Evolutionary conservation across 352 stramenopile species (phyloP).

Genomic region (Globisporangium rhizosaccharum): DNA sequence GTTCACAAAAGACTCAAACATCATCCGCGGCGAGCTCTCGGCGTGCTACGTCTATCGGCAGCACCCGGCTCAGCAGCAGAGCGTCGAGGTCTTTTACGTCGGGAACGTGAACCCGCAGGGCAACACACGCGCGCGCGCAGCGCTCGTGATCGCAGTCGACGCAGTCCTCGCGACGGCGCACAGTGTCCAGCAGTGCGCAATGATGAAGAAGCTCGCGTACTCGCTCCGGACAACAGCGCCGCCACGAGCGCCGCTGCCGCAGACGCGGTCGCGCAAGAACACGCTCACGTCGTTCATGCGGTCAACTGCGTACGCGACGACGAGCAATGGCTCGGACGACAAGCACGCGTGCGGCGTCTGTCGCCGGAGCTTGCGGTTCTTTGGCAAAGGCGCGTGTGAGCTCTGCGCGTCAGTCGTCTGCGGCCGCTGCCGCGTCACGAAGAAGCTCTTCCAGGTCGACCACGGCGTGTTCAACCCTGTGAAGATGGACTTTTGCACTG

Average conservation of each 20-base stretch:
- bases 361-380: slow-evolving; percentile 27
- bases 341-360: slow-evolving; percentile 23
- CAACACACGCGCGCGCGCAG: slow-evolving; percentile 34
- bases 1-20: slow-evolving; percentile 60
- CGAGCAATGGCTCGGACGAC: neutral
- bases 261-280: slow-evolving; percentile 14
- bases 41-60: slow-evolving; percentile 15
- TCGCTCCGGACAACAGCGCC: slow-evolving; percentile 14
- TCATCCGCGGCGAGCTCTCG: slow-evolving; percentile 40
- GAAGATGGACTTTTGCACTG: slow-evolving; percentile 42
- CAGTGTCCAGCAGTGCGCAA: slow-evolving; percentile 49
- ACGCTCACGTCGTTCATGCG: slow-evolving; percentile 13
- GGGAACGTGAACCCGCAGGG: slow-evolving; percentile 45
- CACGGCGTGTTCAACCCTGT: slow-evolving; percentile 42
- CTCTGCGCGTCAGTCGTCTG: slow-evolving; percentile 28
- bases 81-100: slow-evolving; percentile 42
- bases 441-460: slow-evolving; percentile 46
- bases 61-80: slow-evolving; percentile 1
- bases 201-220: slow-evolving; percentile 69
- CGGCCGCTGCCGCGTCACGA: slow-evolving; percentile 35
- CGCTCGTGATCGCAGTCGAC: slow-evolving; percentile 40
- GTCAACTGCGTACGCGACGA: neutral
- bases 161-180: slow-evolving; percentile 31
- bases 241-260: slow-evolving; percentile 12
- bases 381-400: slow-evolving; percentile 23